A percentile compares a stretch with the other conserved stretches of the same genome.
These are phyloP conservation scores for Porogramme epimiltina DNA, from an alignment of 1,284 basidiomycete species.

Conservation along the genomic window DNA sequence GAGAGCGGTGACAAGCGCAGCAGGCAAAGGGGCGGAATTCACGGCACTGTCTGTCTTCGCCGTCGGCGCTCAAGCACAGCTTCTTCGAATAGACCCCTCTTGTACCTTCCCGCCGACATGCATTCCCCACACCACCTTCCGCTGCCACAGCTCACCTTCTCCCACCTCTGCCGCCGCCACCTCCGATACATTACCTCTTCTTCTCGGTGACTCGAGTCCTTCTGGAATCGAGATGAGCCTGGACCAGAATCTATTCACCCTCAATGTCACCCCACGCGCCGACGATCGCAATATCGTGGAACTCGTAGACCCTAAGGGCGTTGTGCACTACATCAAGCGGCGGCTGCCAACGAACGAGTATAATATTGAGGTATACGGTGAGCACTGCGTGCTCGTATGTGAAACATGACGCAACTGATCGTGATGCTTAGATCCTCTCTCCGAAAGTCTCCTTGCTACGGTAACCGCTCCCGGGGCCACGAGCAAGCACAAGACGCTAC, in stretches of 20 bases:
- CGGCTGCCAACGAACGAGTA: constrained; percentile 53
- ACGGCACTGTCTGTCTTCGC: background rate
- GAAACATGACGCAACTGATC: background rate
- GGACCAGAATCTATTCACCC: constrained; percentile 63
- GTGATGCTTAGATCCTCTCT: constrained; percentile 56
- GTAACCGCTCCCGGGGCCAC: constrained; percentile 63
- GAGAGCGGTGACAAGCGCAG: background rate
- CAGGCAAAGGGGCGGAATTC: no score
- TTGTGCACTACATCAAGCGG: constrained; percentile 69
- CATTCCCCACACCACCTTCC: background rate
- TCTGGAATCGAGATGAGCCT: background rate
- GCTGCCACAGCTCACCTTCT: background rate
- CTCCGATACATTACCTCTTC: background rate
- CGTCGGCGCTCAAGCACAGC: background rate
- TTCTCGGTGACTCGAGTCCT: no score
- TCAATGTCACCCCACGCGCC: constrained; percentile 59
- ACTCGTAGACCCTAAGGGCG: constrained; percentile 64
- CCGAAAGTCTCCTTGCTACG: constrained; percentile 64
- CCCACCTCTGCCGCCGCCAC: background rate
- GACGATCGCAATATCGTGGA: constrained; percentile 64
- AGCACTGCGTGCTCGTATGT: constrained; percentile 21
- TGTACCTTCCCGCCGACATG: background rate
- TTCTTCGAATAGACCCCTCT: background rate
- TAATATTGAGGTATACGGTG: constrained; percentile 67
- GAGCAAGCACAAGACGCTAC: constrained; percentile 72